These are phyloP conservation scores for Tilletia horrida DNA, from an alignment of 1,284 basidiomycete species.

Conservation along the genomic window DNA sequence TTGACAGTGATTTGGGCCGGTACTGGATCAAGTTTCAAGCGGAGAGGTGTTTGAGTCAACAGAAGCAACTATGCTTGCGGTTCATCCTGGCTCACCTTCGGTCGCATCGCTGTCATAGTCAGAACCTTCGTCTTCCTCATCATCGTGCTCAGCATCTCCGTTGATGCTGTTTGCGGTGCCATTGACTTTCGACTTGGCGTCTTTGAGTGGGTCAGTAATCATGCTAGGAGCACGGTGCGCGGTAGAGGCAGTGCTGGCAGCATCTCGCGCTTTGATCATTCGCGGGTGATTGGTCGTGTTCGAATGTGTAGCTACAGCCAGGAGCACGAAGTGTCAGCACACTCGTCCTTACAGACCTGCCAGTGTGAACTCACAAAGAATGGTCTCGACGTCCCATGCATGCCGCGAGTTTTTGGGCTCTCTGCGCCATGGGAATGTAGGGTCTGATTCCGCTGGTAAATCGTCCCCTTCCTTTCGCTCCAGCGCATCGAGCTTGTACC, in stretches of 20 bases:
- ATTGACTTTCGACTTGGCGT: neutral
- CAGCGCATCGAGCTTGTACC: constrained; percentile 1
- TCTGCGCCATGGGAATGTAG: constrained; percentile 9
- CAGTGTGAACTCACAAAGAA: constrained; percentile 29
- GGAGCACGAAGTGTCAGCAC: neutral
- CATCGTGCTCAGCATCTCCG: neutral
- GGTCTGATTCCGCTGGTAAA: constrained; percentile 1
- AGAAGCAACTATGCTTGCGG: too few species aligned
- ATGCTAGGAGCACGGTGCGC: neutral
- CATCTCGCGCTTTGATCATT: constrained; percentile 39
- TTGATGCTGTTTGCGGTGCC: neutral
- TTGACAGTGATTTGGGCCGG: constrained; percentile 7
- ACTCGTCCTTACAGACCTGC: neutral
- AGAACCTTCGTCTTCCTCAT: constrained; percentile 22
- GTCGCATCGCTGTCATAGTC: constrained; percentile 26
- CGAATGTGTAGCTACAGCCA: constrained; percentile 40
- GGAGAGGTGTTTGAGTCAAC: too few species aligned
- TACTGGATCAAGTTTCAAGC: too few species aligned
- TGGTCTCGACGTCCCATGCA: constrained; percentile 51
- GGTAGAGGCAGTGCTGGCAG: constrained; percentile 31
- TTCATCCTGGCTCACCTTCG: constrained; percentile 15
- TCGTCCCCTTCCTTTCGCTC: constrained; percentile 8
- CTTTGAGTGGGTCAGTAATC: neutral
- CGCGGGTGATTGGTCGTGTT: constrained; percentile 53
- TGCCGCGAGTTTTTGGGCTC: constrained; percentile 7